Base-by-base conservation (phyloP, 805 yeast species). In the Saturnispora diversa region DNA sequence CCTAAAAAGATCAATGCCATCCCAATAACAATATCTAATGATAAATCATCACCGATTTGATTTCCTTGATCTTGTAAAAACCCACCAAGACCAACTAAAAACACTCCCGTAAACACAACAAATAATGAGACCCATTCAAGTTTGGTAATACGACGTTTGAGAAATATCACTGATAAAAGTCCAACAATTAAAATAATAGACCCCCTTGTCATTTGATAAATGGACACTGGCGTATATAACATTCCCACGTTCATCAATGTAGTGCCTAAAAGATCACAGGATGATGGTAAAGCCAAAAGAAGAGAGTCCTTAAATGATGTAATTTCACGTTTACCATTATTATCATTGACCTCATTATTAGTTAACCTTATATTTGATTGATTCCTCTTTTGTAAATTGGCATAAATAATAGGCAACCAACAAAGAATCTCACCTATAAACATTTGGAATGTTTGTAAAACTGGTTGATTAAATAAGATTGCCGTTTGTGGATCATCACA, bases 121-220 rank as follows among this genome's bases (percentile, higher is more conserved):
- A 69, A 50, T 35, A 84, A 65, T 7, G 84, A 70, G 7, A 69
- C 43, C 92, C 92, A 84, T 54, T 84, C 88, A 19, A 75, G 54
- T 44, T 72, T 68, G 8, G 77, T 64, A 35, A 84, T 75, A 15
- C 55, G 59, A 31, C 75, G 68, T 35, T 70, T 64, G 47, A 84
- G 68, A 52, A 82, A 80, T 1, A 78, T 21, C 28, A 79, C 79
- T 17, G 85, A 77, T 52, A 82, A 69, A 12, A 77, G 58, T 1
- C 88, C 94, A 19, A 83, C 94, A 60, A 81, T 82, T 31, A 84
- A 60, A 31, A 84, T 84, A 31, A 82, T 63, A 0, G 86, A 74
- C 2, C 94, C 92, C 48, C 94, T 65, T n/a, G 82, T 77, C 94
- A 84, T 84, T 56, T 84, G 94, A 58, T 82, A 84, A 37, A 83